Evolutionary conservation across 2,329 filamentous ascomycete species (phyloP).

Genomic region (Annulohypoxylon truncatum): DNA sequence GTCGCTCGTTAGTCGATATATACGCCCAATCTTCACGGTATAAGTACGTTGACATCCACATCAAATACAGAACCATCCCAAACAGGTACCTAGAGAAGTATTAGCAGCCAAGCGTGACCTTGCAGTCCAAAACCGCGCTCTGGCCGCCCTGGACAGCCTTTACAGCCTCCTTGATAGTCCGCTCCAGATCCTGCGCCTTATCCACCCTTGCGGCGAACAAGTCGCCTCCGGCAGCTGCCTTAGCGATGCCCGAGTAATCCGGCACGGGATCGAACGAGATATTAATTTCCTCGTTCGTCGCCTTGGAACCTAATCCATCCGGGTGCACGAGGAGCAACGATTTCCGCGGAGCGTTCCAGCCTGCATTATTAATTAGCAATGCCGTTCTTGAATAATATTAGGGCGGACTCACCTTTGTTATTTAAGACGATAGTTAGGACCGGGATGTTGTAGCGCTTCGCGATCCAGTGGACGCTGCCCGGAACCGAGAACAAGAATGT

Average conservation of each 20-base stretch:
- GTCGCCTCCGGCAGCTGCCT: constrained; percentile 67
- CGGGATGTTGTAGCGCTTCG: constrained; percentile 64
- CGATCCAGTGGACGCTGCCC: constrained; percentile 67
- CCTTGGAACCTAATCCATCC: constrained; percentile 64
- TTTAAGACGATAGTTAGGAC: constrained; percentile 67
- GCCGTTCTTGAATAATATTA: neutral
- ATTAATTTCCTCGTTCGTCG: constrained; percentile 71
- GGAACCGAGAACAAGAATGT: constrained; percentile 67
- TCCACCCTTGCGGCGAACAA: constrained; percentile 63
- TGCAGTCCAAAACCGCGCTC: constrained; percentile 65
- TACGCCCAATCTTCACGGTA: neutral
- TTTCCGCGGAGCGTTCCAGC: constrained; percentile 70
- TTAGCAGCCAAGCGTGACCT: constrained; percentile 60
- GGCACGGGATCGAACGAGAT: constrained; percentile 69
- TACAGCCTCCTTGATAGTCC: constrained; percentile 62
- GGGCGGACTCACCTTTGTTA: constrained; percentile 60
- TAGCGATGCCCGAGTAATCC: constrained; percentile 70
- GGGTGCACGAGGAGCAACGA: constrained; percentile 69
- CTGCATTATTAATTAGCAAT: constrained; percentile 43
- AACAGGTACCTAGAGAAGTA: neutral
- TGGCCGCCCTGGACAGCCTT: constrained; percentile 62
- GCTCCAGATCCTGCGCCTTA: constrained; percentile 59
- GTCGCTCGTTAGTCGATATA: neutral
- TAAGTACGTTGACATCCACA: neutral
- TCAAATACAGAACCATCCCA: neutral